A percentile compares a stretch with the other conserved stretches of the same genome.
phyloP scores from a whole-genome alignment of 1,284 basidiomycete genomes.

The Cystobasidium slooffiae region DNA sequence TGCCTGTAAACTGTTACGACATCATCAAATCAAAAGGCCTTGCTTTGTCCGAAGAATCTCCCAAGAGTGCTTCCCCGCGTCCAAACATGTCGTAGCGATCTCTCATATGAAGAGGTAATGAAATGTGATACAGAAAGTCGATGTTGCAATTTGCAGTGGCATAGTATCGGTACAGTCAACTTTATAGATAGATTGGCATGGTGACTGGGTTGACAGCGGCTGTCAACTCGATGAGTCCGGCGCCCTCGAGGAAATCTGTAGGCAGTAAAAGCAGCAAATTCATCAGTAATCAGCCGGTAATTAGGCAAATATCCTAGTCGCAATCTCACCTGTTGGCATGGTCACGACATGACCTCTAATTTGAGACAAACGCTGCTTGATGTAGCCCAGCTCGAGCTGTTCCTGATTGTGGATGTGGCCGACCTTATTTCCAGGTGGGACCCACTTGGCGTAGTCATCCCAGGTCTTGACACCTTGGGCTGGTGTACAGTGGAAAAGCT shows the following conservation, averaged over 20 bases:
- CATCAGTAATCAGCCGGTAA: neutral
- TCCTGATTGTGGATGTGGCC: constrained; percentile 56
- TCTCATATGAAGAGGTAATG: neutral
- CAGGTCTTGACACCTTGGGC: constrained; percentile 70
- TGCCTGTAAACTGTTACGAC: constrained; percentile 20
- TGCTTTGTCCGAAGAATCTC: constrained; percentile 13
- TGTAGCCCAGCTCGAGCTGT: constrained; percentile 65
- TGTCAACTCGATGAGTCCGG: constrained; percentile 13
- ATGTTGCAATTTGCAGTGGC: neutral
- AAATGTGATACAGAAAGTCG: neutral
- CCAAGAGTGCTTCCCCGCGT: neutral
- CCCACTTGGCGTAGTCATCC: constrained; percentile 64
- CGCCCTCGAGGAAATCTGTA: constrained; percentile 42
- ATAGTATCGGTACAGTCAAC: neutral
- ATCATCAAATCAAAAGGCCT: constrained; percentile 26
- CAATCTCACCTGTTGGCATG: constrained; percentile 55
- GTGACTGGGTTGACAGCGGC: constrained; percentile 44
- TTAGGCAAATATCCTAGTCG: neutral
- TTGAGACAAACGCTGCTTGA: constrained; percentile 73
- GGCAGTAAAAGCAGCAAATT: neutral
- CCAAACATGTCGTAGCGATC: constrained; percentile 9
- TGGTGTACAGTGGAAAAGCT: constrained; percentile 80
- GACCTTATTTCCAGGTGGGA: constrained; percentile 47
- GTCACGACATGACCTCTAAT: constrained; percentile 64
- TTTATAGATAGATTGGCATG: constrained; percentile 27